Base-by-base conservation (phyloP, 768 basidiomycete genomes). In the Termitomyces sp. region DNA sequence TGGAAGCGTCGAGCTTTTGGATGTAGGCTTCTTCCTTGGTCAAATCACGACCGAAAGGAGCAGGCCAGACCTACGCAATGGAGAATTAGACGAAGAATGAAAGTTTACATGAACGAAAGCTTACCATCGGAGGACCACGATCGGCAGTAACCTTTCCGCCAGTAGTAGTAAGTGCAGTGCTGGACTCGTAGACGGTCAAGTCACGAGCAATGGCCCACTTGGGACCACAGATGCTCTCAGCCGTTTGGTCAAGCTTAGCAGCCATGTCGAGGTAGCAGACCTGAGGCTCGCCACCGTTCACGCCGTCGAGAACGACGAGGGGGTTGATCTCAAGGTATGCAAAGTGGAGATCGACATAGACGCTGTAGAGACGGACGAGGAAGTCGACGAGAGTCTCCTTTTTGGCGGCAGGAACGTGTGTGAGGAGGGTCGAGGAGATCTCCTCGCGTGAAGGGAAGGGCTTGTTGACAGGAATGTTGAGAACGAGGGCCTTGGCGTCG, bases 281-380 rank as follows among this genome's bases (percentile, higher is more conserved):
- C 64, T 85, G 86, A 45, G 90, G 88, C 65, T 88, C 79, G 62
- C 84, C 86, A 20, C 80, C 81, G 36, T 76, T 78, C 65, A 84
- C 87, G 60, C 83, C 88, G 73, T 97, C 95, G 69, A 98, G 88
- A 72, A 93, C 91, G 71, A 98, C 89, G 58, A 99, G 87, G 46
- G 97, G 97, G 84, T 98, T 99, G 78, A 99, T 99, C 79, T 98
- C 96, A 71, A 99, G 93, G 81, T 99, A 98, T 22, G 97, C 94
- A 73, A 98, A 99, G 83, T 99, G 97, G 57, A 98, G 90, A 75
- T 99, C 95, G 67, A 95, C 96, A 75, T 98, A 98, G 70, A 98
- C 94, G 64, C 89, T 89, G 86, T 99, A 98, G 33, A 98, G 88
- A 62, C 96, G 86, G 75, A 91, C 82, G 71, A 99, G 82, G 80